A percentile compares a stretch with the other conserved stretches of the same genome.
Evolutionary conservation across 2,329 filamentous ascomycete genomes (phyloP).

Genomic region (Acrodontium crateriforme): DNA sequence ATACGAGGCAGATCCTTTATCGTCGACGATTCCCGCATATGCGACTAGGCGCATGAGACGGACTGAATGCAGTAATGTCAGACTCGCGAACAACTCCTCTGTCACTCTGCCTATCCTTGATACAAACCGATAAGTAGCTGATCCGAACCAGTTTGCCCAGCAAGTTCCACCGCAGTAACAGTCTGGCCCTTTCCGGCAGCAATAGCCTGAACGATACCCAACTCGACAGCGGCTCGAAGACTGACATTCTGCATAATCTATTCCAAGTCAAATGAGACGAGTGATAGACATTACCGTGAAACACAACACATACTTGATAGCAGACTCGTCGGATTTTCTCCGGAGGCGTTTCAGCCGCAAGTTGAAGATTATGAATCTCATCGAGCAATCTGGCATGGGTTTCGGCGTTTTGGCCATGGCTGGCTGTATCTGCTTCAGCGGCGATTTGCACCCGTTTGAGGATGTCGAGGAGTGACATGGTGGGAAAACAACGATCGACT

Average conservation of each 20-base stretch:
- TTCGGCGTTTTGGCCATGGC: no score
- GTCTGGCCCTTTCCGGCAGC: not conserved
- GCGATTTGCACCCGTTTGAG: no score
- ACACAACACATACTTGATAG: slow-evolving; percentile 3
- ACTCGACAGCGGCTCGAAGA: slow-evolving; percentile 2
- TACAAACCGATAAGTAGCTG: slow-evolving; percentile 5
- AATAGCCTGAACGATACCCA: slow-evolving; percentile 2
- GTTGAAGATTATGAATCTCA: slow-evolving; percentile 5
- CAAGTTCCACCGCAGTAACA: slow-evolving; percentile 2
- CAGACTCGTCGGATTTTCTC: slow-evolving; percentile 3
- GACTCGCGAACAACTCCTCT: slow-evolving; percentile 1
- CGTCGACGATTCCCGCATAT: no score
- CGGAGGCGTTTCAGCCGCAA: slow-evolving; percentile 3
- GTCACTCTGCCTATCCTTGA: slow-evolving; percentile 1
- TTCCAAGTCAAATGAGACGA: no score
- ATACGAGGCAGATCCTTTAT: no score
- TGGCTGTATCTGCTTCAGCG: no score
- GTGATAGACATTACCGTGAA: no score
- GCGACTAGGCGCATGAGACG: no score
- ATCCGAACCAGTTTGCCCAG: slow-evolving; percentile 1
- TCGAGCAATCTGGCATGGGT: no score
- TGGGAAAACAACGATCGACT: no score
- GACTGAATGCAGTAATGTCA: no score
- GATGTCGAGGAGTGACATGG: no score
- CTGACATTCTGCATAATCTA: slow-evolving; percentile 5